Base-by-base conservation (phyloP, 768 basidiomycete genomes). In the Kwoniella shandongensis region DNA sequence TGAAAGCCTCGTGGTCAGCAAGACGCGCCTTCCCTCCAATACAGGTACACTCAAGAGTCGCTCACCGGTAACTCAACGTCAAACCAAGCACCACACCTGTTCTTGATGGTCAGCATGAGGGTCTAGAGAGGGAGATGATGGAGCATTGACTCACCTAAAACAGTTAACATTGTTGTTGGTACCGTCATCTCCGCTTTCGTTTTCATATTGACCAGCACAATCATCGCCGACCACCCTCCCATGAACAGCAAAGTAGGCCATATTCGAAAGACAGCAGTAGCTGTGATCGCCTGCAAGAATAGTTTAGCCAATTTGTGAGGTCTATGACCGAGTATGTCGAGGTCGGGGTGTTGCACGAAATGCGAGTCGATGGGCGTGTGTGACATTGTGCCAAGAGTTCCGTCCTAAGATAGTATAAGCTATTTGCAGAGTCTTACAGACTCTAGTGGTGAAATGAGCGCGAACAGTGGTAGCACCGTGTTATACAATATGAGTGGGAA, bases 1-100 rank as follows among this genome's bases (percentile, higher is more conserved):
- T 3, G 17, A 41, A 23, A 15, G 2, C n/a, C n/a, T n/a, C n/a
- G n/a, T 30, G 18, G 22, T 51, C 26, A 54, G 32, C 32, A n/a
- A n/a, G n/a, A n/a, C n/a, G n/a, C n/a, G n/a, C n/a, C n/a, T n/a
- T n/a, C n/a, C n/a, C n/a, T n/a, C n/a, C n/a, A n/a, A n/a, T n/a
- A n/a, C n/a, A n/a, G n/a, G n/a, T n/a, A n/a, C n/a, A n/a, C n/a
- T n/a, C n/a, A n/a, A n/a, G n/a, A n/a, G n/a, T n/a, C n/a, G n/a
- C 57, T 51, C 45, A 69, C 67, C 67, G 48, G 51, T 70, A 73
- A 44, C 61, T 70, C 12, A 72, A 42, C 6, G 68, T 71, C 57
- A 75, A 51, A 70, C 70, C 73, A 18, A 75, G 64, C 23, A 75
- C 35, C 17, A 71, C 70, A 70, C 72, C 71, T 57, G 39, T 17